Conservation (phyloP, 345 rosid species). For the Salix exigua region DNA sequence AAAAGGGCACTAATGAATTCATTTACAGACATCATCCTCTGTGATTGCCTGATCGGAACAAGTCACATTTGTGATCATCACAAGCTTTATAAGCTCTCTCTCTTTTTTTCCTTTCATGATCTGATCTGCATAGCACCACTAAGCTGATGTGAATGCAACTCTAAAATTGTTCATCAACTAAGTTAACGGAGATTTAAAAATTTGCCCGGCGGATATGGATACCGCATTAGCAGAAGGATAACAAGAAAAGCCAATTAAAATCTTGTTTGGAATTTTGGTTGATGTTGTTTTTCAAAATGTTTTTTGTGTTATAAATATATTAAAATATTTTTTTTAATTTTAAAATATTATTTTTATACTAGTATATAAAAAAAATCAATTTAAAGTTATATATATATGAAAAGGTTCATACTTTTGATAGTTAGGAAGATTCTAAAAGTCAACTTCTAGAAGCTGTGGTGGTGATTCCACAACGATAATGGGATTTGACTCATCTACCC, state of each 20-base stretch:
- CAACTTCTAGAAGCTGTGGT: constrained; percentile 48
- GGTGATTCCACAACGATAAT: constrained; percentile 33
- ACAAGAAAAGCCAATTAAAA: no score
- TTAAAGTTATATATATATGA: no score
- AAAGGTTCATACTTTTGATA: no score
- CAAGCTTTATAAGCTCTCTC: neutral
- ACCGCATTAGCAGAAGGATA: no score
- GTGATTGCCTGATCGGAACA: neutral
- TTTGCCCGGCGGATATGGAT: neutral
- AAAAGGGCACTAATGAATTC: neutral
- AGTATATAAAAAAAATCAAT: no score
- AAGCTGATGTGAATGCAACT: neutral
- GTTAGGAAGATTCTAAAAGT: constrained; percentile 35
- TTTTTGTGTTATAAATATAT: no score
- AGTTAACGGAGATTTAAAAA: no score
- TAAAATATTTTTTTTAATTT: no score
- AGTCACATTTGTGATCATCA: neutral
- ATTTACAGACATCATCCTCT: neutral
- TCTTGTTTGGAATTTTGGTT: no score
- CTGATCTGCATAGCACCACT: neutral
- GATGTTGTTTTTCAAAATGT: no score
- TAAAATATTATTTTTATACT: no score
- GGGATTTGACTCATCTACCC: neutral
- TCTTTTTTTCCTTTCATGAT: neutral
- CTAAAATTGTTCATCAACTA: neutral